Evolutionary conservation across 208 protist species (phyloP), one percentile per base, ranked within the genome.

Genomic region (Herpetomonas muscarum): DNA sequence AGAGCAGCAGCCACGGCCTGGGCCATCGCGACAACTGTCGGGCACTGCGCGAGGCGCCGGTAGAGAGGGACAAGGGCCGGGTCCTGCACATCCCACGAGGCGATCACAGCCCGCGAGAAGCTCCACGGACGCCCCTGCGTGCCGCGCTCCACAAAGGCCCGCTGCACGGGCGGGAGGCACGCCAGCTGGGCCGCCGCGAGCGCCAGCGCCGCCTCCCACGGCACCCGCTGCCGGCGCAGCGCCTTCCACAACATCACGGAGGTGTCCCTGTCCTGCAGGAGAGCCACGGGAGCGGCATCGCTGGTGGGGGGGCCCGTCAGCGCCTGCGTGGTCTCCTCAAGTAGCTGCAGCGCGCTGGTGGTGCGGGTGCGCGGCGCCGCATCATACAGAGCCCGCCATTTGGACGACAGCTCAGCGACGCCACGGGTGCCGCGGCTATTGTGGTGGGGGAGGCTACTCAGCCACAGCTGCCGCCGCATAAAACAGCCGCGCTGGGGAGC

Each of bases 231-330:
- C 3, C 65, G 70, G 13, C 60, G 71, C 30, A 92, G 50, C 2
- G 70, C 49, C 9, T 46, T 36, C 85, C 85, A 92, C 26, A 92
- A 70, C 15, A 76, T 36, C 34, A 70, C 12, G 6, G 85, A 81
- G n/a, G 61, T 49, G 19, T 31, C 34, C 5, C 42, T 58, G 2
- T 45, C 51, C 5, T 61, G 58, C 4, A 77, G 55, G 1, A 73
- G 44, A 22, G 52, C 42, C 6, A 39, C 34, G 34, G 34, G 9
- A 32, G 39, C 21, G 42, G 31, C 13, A 21, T 32, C 12, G 31
- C 30, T 19, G 21, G 17, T 3, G 46, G 56, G 13, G 31, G 37
- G 17, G 7, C 15, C 9, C 4, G 12, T 28, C 22, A 70, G 47
- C n/a, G 56, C 49, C n/a, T 44, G 21, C 7, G 74, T 19, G 7